Evolutionary conservation across 805 yeast species (phyloP), one percentile per base, ranked within the genome.

Genomic region (Starmerella bombi): DNA sequence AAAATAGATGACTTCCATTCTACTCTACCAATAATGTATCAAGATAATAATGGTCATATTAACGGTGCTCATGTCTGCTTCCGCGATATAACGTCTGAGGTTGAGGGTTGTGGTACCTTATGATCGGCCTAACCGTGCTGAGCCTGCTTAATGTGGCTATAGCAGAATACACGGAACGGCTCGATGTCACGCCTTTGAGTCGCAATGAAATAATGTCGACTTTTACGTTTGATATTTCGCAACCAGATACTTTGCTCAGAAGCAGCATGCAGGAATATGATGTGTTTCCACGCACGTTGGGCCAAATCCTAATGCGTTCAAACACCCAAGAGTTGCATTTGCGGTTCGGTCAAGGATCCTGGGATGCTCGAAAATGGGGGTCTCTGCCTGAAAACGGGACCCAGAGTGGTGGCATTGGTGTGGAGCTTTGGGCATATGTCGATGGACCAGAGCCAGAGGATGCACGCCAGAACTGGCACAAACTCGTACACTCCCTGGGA

Each of bases 301-400:
- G 84, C 3, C 91, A 93, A 22, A 68, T 88, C 2, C 55, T 91
- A 12, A 74, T 71, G 32, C 60, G 69, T 10, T 71, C 93, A 2
- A 66, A 70, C 43, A 71, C 93, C 0, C 67, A 80, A 40, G 86
- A 82, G 52, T 64, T 91, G 34, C 94, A 83, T 57, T 62, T 91
- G 44, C 64, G 96, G 40, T 91, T 91, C 56, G 72, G 93, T 2
- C 93, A 83, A 59, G 98, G 98, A 0, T 80, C 85, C 76, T 91
- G 95, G 88, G 94, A 91, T 55, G 64, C 86, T 1, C 82, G 79
- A 44, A 64, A 69, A 6, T 91, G 94, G 93, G 97, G 97, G 0
- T 62, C 66, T 34, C 65, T 83, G 31, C 95, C 96, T 0, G 61
- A 63, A 34, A 62, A 74, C 48, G 98, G 98, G 1, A 54, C 59